Base-by-base conservation (phyloP, 2,329 filamentous ascomycete species). In the Setomelanomma holmii region DNA sequence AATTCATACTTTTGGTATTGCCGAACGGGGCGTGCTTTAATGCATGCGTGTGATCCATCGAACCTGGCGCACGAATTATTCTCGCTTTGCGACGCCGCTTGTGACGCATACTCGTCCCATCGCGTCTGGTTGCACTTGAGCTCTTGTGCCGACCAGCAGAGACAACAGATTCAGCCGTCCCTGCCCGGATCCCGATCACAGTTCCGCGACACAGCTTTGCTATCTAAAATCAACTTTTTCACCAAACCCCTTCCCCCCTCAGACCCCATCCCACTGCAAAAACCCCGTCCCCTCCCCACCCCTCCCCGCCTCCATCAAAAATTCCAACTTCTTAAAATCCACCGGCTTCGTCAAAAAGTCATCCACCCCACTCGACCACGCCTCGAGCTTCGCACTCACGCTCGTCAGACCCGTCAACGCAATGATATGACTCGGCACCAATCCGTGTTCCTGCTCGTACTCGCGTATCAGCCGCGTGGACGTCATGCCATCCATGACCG, bases 401-500 rank as follows among this genome's bases (percentile, higher is more conserved):
- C 38, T 49, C 11, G 60, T 64, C n/a, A 68, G 48, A 4, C 64
- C 66, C 17, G 66, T 69, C 40, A 69, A 42, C 19, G 63, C 64
- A 17, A 55, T 56, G 41, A 58, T 49, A 39, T 48, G 40, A 17
- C 42, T 11, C 40, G 40, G 24, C n/a, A n/a, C 22, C 30, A 53
- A 14, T 27, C 48, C 39, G 0, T 41, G 33, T 14, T 43, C 19
- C 5, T 57, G 47, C 23, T 70, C 66, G 48, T 60, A 56, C 19
- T 62, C 53, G 14, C 68, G 65, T 38, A 69, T 69, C 4, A 57
- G 46, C 2, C 64, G 54, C 2, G 65, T 69, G 4, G 64, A 61
- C n/a, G 60, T 57, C 53, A 69, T 63, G 21, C 67, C 67, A 45
- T 71, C 65, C 67, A 72, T 68, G 16, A 68, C 55, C 1, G 68